Base-by-base conservation (phyloP, 805 yeast species). In the Metschnikowia continentalis region DNA sequence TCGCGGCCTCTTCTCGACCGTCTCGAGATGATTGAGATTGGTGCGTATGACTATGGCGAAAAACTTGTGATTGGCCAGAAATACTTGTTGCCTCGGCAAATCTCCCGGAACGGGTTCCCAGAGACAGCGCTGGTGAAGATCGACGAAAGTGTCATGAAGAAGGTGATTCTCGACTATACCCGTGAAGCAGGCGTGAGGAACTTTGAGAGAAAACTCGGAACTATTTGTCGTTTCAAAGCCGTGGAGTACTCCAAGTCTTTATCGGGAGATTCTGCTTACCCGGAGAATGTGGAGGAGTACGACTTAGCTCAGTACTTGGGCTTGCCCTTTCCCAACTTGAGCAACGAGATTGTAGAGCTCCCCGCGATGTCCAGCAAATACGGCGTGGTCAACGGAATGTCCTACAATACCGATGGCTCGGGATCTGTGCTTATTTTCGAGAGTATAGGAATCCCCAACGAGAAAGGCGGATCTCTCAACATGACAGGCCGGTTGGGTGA, bases 181-280 rank as follows among this genome's bases (percentile, higher is more conserved):
- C 74, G 91, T 48, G 97, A 90, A 65, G 81, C 96, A 0, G 97
- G 97, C 3, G 95, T 90, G 17, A 77, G 97, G 58, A 82, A 80
- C 52, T 73, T 90, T 53, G 96, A 90, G 61, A 75, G 96, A 41
- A 76, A 78, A 50, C 72, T 90, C 48, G 90, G 90, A 0, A 76
- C 88, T 0, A 75, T 90, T 30, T 90, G 96, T 60, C 78, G 97
- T 47, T 84, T 81, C 53, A 87, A 87, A 61, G 95, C 96, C 0
- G 90, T 88, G 42, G 90, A 86, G 61, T 80, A 71, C 59, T 70
- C 83, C 32, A 68, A 68, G 36, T 54, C 57, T 3, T 55, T 67
- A 42, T 61, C 52, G 2, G 58, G 58, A 7, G 46, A 61, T 0
- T 19, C 10, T 8, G 19, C 41, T 23, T 80, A 78, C 54, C 59